phyloP scores from a whole-genome alignment of 106 monocot genomes.

The Allium fistulosum region DNA sequence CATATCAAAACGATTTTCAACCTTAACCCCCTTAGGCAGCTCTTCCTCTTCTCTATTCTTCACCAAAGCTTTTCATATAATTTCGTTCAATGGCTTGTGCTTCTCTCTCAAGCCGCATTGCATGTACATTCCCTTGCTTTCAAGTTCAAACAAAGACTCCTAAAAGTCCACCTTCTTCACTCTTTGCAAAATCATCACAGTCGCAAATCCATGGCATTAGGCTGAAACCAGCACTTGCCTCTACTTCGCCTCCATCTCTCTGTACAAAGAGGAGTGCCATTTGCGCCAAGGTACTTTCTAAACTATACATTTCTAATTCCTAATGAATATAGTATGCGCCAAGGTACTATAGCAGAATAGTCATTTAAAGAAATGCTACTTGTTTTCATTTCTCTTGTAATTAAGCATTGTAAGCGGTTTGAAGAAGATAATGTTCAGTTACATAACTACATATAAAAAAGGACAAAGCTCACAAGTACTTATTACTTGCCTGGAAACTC shows the following conservation, averaged over 20 bases:
- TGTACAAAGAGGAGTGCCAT: constrained; percentile 16
- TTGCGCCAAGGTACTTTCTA: constrained; percentile 38
- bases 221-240: constrained; percentile 10
- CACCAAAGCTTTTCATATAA: background rate
- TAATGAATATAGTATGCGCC: background rate
- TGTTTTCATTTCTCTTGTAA: background rate
- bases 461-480: no score
- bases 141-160: constrained; percentile 18
- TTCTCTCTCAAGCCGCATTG: constrained; percentile 27
- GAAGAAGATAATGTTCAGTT: no score
- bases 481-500: no score
- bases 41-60: background rate
- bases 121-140: constrained; percentile 20
- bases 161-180: constrained; percentile 16
- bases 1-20: background rate
- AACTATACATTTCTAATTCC: background rate
- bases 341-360: background rate
- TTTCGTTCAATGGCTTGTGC: constrained; percentile 43
- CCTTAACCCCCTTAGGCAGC: constrained; percentile 1
- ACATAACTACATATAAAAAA: no score
- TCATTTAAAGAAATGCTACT: background rate
- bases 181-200: constrained; percentile 27
- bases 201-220: constrained; percentile 37
- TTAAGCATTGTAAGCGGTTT: no score
- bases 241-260: background rate